Evolutionary conservation across 306 rosid species (phyloP), one percentile per base, ranked within the genome.

Genomic region (Inga laurina): DNA sequence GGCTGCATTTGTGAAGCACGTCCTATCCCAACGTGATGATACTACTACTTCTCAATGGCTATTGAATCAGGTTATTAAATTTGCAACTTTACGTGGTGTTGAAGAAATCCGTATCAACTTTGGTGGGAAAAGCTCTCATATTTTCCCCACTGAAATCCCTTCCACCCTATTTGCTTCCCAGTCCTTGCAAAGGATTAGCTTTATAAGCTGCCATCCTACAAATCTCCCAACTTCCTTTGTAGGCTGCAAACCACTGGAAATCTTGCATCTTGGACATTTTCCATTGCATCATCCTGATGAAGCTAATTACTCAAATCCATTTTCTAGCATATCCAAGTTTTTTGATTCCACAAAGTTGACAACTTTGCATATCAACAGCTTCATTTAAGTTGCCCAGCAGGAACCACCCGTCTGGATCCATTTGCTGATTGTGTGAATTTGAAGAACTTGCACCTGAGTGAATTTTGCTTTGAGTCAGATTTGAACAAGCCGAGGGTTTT

Each of bases 91-190:
- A 9, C 88, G 61, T 73, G 85, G 84, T 37, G 87, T 85, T 49
- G 83, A 88, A 77, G 87, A 88, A 80, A 77, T 88, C 74, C 44
- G 61, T 73, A 81, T 88, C 87, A 80, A 83, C 74, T 88, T 88
- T 46, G 68, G 35, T 61, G 90, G 43, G 43, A 88, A 85, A 85
- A 34, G 52, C 37, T 46, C 41, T 73, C 85, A 87, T 78, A 85
- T 79, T 76, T 86, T 88, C 0, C 90, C 86, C 9, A 61, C 85
- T 80, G 85, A 88, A 81, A 80, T 88, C 51, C 88, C 90, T 66
- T 57, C 68, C 61, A 41, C 81, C 45, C 52, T 88, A 16, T 85
- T 85, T 35, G 44, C 79, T 22, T 88, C 85, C 62, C 81, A 30
- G 49, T 79, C 88, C n/a, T 76, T 88, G 88, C 77, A 77, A 82